Percentiles rank a stretch among this genome's conserved stretches.
phyloP scores from a whole-genome alignment of 768 basidiomycete species.

The Phallus indusiatus region DNA sequence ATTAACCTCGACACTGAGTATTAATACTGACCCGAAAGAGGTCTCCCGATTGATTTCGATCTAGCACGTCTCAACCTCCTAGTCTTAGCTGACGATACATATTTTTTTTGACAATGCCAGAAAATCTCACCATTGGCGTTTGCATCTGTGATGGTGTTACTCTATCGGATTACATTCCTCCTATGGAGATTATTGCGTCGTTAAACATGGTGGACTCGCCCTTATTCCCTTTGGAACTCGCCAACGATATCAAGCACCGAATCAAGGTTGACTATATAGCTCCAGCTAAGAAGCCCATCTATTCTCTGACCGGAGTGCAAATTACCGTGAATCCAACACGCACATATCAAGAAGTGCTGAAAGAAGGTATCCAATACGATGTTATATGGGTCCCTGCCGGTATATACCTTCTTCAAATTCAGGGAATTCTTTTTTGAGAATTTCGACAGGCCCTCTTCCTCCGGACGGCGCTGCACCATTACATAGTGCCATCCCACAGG shows the following conservation, averaged over 20 bases:
- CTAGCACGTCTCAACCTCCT: no score
- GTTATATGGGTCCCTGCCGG: constrained; percentile 24
- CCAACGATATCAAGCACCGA: not conserved
- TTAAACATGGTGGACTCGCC: not conserved
- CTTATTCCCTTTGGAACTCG: not conserved
- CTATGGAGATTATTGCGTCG: not conserved
- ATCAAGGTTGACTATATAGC: constrained; percentile 1
- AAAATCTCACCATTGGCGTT: constrained; percentile 1
- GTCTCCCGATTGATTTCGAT: no score
- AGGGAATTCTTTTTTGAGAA: no score
- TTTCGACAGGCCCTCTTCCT: constrained; percentile 9
- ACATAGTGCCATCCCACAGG: constrained; percentile 12
- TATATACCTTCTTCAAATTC: no score
- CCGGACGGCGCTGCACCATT: constrained; percentile 8
- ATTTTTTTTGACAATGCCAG: constrained; percentile 1
- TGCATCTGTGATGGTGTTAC: constrained; percentile 2
- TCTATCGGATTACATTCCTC: not conserved
- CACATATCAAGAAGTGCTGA: constrained; percentile 19
- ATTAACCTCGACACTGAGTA: no score
- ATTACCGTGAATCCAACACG: constrained; percentile 12
- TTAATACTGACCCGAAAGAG: no score
- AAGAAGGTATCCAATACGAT: constrained; percentile 20
- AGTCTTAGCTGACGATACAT: no score
- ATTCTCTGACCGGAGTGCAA: not conserved
- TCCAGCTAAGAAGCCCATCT: not conserved